Percentiles rank a stretch among this genome's conserved stretches.
These are phyloP conservation scores for Phlebopus sp. DNA, from an alignment of 1,284 basidiomycete species.

Conservation along the genomic window DNA sequence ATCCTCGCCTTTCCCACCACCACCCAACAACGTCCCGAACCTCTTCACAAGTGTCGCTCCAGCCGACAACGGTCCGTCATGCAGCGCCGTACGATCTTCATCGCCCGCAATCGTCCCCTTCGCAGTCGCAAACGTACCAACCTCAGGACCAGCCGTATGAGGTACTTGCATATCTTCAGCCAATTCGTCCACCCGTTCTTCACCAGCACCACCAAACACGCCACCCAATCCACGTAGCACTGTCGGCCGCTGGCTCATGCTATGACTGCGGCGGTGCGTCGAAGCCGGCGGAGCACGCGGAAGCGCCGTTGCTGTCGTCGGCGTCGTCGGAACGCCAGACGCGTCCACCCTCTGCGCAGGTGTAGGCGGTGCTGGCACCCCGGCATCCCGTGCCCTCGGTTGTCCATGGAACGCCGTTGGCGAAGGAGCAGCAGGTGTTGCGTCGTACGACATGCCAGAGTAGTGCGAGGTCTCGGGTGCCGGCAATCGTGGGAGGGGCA, in stretches of 20 bases:
- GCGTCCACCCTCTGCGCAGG: slow-evolving; percentile 33
- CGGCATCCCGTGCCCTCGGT: slow-evolving; percentile 56
- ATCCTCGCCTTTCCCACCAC: slow-evolving; percentile 44
- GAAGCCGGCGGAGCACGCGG: slow-evolving; percentile 66
- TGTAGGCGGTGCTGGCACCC: slow-evolving; percentile 23
- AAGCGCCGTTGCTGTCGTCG: slow-evolving; percentile 34
- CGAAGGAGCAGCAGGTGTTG: slow-evolving; percentile 43
- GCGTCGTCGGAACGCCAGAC: slow-evolving; percentile 35
- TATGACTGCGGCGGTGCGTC: slow-evolving; percentile 71
- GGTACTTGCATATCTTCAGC: slow-evolving; percentile 40
- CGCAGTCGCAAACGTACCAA: slow-evolving; percentile 46
- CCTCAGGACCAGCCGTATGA: slow-evolving; percentile 57
- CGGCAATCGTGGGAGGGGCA: slow-evolving; percentile 78
- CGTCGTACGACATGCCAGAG: slow-evolving; percentile 74
- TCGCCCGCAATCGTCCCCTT: slow-evolving; percentile 33
- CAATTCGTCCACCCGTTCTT: slow-evolving; percentile 40
- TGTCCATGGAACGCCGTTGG: slow-evolving; percentile 58
- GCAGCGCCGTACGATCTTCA: slow-evolving; percentile 19
- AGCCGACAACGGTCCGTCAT: slow-evolving; percentile 43
- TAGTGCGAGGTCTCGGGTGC: slow-evolving; percentile 78
- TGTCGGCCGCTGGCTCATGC: slow-evolving; percentile 69
- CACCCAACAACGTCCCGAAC: slow-evolving; percentile 67
- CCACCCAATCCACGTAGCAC: slow-evolving; percentile 38
- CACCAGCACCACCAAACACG: slow-evolving; percentile 49
- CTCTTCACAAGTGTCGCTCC: slow-evolving; percentile 70